These are phyloP conservation scores for Perilla frutescens DNA, from an alignment of 257 asterid genomes.

Conservation along the genomic window DNA sequence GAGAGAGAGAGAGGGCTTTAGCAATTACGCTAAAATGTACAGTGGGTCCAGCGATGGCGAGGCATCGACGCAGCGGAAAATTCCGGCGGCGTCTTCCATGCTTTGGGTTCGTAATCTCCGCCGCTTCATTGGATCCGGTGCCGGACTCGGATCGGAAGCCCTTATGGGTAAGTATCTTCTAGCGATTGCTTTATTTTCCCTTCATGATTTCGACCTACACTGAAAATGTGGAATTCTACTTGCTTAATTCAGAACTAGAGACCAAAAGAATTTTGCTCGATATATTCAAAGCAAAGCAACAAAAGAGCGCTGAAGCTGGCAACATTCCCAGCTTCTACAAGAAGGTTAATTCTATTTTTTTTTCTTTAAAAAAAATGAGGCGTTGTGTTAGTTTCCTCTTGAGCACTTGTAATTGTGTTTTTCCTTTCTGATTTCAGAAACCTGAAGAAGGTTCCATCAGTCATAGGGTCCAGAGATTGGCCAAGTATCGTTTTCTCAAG, in stretches of 20 bases:
- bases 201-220: constrained; percentile 27
- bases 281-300: constrained; percentile 95
- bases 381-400: constrained; percentile 16
- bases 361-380: neutral
- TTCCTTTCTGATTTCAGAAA: constrained; percentile 58
- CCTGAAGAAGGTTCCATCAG: constrained; percentile 99
- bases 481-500: constrained; percentile 94
- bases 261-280: constrained; percentile 92
- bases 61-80: constrained; percentile 68
- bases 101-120: constrained; percentile 99
- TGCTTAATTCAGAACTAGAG: constrained; percentile 77
- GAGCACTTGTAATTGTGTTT: constrained; percentile 26
- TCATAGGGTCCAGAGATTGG: constrained; percentile 96
- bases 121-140: constrained; percentile 96
- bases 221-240: constrained; percentile 31
- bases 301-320: constrained; percentile 91
- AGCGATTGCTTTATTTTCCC: constrained; percentile 2
- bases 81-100: constrained; percentile 94
- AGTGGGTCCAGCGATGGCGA: constrained; percentile 85
- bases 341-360: too few relatives aligned
- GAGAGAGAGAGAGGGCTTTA: constrained; percentile 34
- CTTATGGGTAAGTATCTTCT: constrained; percentile 76
- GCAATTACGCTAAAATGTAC: constrained; percentile 55
- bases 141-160: constrained; percentile 99
- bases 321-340: constrained; percentile 92